These are phyloP conservation scores for Tarenaya hassleriana DNA, from an alignment of 345 rosid genomes.

Conservation along the genomic window DNA sequence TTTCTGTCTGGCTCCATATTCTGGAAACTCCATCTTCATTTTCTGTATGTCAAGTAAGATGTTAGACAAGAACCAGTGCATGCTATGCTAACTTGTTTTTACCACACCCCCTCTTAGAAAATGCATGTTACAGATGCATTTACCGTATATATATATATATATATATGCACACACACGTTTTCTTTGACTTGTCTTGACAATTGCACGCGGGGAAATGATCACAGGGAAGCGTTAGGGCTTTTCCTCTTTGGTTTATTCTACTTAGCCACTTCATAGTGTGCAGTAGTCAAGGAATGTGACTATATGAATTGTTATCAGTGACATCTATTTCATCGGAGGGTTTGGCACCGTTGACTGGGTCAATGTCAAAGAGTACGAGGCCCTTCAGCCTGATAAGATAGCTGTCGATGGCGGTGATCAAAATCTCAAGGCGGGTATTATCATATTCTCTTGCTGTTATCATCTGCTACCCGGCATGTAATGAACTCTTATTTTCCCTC, in stretches of 20 bases:
- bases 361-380: slow-evolving; percentile 78
- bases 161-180: no score
- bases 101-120: background rate
- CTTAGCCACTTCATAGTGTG: background rate
- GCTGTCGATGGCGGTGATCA: slow-evolving; percentile 96
- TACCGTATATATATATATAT: no score
- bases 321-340: slow-evolving; percentile 96
- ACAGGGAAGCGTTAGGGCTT: background rate
- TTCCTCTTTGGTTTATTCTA: background rate
- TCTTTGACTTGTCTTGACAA: no score
- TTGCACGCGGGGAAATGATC: no score
- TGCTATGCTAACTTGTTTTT: slow-evolving; percentile 3
- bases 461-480: background rate
- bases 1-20: no score
- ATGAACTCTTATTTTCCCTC: background rate
- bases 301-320: slow-evolving; percentile 39
- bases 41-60: no score
- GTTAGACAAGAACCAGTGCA: background rate
- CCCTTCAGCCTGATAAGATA: slow-evolving; percentile 80
- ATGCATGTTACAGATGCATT: background rate
- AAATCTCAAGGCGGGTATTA: slow-evolving; percentile 58
- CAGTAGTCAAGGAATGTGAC: no score
- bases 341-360: slow-evolving; percentile 99
- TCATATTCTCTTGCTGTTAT: background rate
- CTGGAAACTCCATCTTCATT: no score